phyloP scores from a whole-genome alignment of 495 filamentous ascomycete genomes.

The Xylaria acuta region DNA sequence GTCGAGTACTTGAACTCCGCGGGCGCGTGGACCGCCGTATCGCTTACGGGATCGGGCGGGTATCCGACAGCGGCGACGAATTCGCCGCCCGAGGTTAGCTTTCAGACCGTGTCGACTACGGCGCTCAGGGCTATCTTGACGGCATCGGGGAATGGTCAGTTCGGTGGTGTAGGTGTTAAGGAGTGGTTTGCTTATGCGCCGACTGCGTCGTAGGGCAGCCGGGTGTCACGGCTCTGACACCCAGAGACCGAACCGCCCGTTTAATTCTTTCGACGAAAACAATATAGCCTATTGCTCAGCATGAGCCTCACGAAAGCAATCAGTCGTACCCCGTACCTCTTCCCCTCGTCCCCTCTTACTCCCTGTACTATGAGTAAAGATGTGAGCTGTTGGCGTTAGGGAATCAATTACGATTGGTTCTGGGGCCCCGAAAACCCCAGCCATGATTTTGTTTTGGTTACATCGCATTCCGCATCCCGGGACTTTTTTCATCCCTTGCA shows the following conservation, averaged over 20 bases:
- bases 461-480: background rate
- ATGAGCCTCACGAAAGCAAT: background rate
- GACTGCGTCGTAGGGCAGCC: conserved; percentile 4
- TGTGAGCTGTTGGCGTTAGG: background rate
- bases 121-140: conserved; percentile 14
- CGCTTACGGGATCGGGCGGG: conserved; percentile 1
- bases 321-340: background rate
- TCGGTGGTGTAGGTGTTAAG: conserved; percentile 17
- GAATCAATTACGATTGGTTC: background rate
- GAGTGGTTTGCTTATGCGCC: conserved; percentile 23
- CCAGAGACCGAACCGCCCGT: background rate
- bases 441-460: background rate
- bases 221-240: background rate
- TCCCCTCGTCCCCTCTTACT: background rate
- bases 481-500: conserved; percentile 11
- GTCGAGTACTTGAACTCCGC: conserved; percentile 9
- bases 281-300: background rate
- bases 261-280: background rate
- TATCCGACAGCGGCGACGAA: conserved; percentile 22
- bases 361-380: background rate
- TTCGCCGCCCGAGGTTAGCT: conserved; percentile 9
- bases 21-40: conserved; percentile 10
- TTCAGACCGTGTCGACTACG: conserved; percentile 17
- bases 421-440: background rate
- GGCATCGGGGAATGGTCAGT: conserved; percentile 14